phyloP scores from a whole-genome alignment of 352 stramenopile genomes.

The Globisporangium orthogonon region DNA sequence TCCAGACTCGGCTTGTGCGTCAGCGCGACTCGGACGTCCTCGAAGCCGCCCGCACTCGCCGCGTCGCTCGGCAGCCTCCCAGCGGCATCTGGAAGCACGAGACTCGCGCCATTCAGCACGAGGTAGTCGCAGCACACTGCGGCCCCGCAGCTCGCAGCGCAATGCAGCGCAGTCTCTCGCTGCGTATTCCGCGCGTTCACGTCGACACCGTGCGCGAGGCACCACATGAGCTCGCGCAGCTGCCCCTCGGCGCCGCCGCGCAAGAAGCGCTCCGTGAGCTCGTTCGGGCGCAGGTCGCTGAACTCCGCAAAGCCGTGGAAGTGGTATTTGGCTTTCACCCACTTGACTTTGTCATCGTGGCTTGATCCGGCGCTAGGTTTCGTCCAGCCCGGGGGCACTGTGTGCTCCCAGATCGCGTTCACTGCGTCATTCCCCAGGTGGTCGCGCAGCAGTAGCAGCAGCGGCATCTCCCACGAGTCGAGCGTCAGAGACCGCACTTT shows the following conservation, averaged over 20 bases:
- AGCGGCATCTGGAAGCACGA: slow-evolving; percentile 37
- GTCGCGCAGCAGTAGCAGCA: slow-evolving; percentile 56
- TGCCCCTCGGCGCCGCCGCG: slow-evolving; percentile 27
- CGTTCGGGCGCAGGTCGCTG: slow-evolving; percentile 14
- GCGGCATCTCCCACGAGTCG: slow-evolving; percentile 85
- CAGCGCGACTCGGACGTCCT: slow-evolving; percentile 54
- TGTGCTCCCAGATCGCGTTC: slow-evolving; percentile 67
- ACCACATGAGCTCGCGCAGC: slow-evolving; percentile 67
- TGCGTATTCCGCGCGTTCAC: slow-evolving; percentile 49
- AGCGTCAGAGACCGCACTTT: slow-evolving; percentile 92
- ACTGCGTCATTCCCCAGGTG: slow-evolving; percentile 64
- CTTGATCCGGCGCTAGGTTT: slow-evolving; percentile 37
- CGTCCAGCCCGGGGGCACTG: slow-evolving; percentile 39
- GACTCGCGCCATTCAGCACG: slow-evolving; percentile 70
- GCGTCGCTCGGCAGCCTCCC: slow-evolving; percentile 53
- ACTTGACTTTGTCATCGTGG: slow-evolving; percentile 74
- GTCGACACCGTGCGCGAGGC: slow-evolving; percentile 72
- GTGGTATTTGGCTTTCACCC: slow-evolving; percentile 85
- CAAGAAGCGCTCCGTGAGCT: slow-evolving; percentile 46
- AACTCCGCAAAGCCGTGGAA: slow-evolving; percentile 61
- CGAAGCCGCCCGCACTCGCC: slow-evolving; percentile 49
- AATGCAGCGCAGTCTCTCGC: slow-evolving; percentile 59
- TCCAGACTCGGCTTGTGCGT: slow-evolving; percentile 60
- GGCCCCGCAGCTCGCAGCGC: slow-evolving; percentile 29
- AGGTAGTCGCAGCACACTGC: slow-evolving; percentile 68